A percentile compares a stretch with the other conserved stretches of the same genome.
phyloP scores from a whole-genome alignment of 371 early-diverging fungal species.

The Mortierella sp. region DNA sequence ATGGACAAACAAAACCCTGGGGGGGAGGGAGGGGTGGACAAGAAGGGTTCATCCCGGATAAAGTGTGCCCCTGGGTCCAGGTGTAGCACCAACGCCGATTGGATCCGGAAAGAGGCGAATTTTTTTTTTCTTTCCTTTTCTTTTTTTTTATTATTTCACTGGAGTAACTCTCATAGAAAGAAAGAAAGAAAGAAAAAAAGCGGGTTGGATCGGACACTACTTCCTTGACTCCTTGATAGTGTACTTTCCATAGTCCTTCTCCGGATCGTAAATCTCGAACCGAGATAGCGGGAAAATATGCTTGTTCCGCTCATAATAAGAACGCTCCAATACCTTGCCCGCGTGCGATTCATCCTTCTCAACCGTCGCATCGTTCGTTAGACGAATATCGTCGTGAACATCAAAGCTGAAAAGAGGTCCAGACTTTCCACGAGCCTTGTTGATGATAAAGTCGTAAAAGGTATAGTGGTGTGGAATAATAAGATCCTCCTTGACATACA shows the following conservation, averaged over 20 bases:
- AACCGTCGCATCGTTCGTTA: slow-evolving; percentile 84
- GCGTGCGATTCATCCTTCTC: slow-evolving; percentile 97
- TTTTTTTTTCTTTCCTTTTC: too few species aligned
- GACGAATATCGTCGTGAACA: slow-evolving; percentile 93
- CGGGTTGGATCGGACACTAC: not conserved
- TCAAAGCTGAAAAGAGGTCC: slow-evolving; percentile 95
- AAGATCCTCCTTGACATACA: slow-evolving; percentile 96
- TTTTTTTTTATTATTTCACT: too few species aligned
- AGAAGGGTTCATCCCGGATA: too few species aligned
- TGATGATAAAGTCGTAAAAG: slow-evolving; percentile 96
- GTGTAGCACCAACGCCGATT: too few species aligned
- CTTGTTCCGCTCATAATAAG: slow-evolving; percentile 96
- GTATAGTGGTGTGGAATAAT: slow-evolving; percentile 96
- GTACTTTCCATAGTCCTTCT: slow-evolving; percentile 89
- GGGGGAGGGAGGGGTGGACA: too few species aligned
- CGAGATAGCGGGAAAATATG: slow-evolving; percentile 96
- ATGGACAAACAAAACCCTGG: too few species aligned
- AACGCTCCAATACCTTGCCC: slow-evolving; percentile 92
- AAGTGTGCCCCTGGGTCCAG: too few species aligned
- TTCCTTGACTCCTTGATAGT: slow-evolving; percentile 63
- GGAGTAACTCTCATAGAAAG: too few species aligned
- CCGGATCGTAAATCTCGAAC: slow-evolving; percentile 95
- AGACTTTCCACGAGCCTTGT: slow-evolving; percentile 95
- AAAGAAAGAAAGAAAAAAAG: too few species aligned
- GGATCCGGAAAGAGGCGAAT: too few species aligned